Percentiles rank a stretch among this genome's conserved stretches.
These are phyloP conservation scores for Santalum album DNA, from an alignment of 164 flowering plant genomes.

Conservation along the genomic window DNA sequence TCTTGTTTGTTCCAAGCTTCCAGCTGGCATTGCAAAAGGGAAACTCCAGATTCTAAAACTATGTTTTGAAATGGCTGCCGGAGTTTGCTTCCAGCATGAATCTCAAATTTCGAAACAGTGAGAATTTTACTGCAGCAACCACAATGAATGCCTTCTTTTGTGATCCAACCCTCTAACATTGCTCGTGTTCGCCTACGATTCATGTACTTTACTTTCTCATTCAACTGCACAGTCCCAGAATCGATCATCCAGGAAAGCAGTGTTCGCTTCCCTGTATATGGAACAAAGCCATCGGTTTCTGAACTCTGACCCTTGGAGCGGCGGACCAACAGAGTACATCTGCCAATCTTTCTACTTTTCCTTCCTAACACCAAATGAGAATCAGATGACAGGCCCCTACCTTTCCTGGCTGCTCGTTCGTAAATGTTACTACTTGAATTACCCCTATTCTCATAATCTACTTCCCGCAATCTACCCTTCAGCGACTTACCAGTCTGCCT, in stretches of 20 bases:
- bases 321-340: slow-evolving; percentile 76
- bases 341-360: slow-evolving; percentile 48
- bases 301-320: slow-evolving; percentile 39
- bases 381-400: slow-evolving; percentile 12
- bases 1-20: slow-evolving; percentile 83
- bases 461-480: slow-evolving; percentile 9
- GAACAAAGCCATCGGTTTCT: slow-evolving; percentile 56
- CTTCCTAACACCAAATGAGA: slow-evolving; percentile 37
- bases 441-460: slow-evolving; percentile 12
- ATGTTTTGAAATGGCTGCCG: slow-evolving; percentile 78
- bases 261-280: slow-evolving; percentile 76
- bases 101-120: slow-evolving; percentile 78
- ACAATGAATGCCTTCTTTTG: slow-evolving; percentile 90
- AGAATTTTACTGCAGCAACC: slow-evolving; percentile 91
- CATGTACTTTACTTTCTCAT: slow-evolving; percentile 81
- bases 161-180: slow-evolving; percentile 83
- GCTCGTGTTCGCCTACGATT: slow-evolving; percentile 51
- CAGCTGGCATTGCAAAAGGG: slow-evolving; percentile 75
- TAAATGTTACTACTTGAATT: slow-evolving; percentile 12
- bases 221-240: slow-evolving; percentile 50
- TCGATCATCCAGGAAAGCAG: slow-evolving; percentile 90
- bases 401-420: slow-evolving; percentile 8
- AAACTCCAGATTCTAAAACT: slow-evolving; percentile 54
- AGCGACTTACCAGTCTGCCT: slow-evolving; percentile 36
- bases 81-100: slow-evolving; percentile 88